Evolutionary conservation across 2,329 filamentous ascomycete genomes (phyloP).

Genomic region (Xylariaceae sp.): DNA sequence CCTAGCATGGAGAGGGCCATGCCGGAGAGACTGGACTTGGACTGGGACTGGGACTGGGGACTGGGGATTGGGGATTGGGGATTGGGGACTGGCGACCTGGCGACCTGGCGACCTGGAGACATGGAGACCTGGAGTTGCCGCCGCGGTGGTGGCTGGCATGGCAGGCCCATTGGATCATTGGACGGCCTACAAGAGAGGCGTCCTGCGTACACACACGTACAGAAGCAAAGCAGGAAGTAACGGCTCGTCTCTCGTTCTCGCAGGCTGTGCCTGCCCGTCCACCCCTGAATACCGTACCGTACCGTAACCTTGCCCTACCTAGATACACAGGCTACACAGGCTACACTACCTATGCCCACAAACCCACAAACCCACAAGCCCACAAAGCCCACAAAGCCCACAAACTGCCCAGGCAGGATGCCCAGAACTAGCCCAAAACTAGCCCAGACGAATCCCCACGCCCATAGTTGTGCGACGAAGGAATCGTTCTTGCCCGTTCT

Average conservation of each 20-base stretch:
- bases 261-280: not conserved
- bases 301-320: too few species aligned
- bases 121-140: not conserved
- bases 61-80: too few species aligned
- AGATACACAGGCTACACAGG: too few species aligned
- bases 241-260: constrained; percentile 7
- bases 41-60: too few species aligned
- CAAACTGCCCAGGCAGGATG: not conserved
- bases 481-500: not conserved
- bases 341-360: not conserved
- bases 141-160: constrained; percentile 9
- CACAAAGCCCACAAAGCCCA: too few species aligned
- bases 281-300: constrained; percentile 4
- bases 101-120: not conserved
- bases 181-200: too few species aligned
- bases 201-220: too few species aligned
- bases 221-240: not conserved
- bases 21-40: too few species aligned
- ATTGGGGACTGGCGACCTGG: too few species aligned
- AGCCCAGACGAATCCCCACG: constrained; percentile 3
- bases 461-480: not conserved
- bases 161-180: constrained; percentile 9
- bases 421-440: not conserved
- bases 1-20: not conserved
- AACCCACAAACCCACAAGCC: not conserved